phyloP scores from a whole-genome alignment of 345 rosid genomes.

The Chamaenerion angustifolium region DNA sequence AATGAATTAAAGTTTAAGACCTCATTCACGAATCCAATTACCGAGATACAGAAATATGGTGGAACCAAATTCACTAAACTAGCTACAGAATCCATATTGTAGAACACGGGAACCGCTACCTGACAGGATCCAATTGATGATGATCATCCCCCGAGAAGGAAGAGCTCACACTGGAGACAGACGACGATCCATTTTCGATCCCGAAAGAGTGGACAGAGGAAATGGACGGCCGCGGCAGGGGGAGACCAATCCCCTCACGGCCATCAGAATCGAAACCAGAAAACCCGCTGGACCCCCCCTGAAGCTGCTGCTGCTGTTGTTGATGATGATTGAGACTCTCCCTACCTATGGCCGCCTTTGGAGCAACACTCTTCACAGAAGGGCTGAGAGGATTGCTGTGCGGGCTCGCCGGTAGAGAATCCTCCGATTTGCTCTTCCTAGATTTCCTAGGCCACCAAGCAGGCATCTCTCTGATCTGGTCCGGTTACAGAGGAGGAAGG shows the following conservation, averaged over 20 bases:
- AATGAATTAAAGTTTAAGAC: too few species aligned
- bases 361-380: constrained; percentile 14
- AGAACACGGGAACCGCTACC: constrained; percentile 1
- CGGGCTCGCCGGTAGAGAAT: constrained; percentile 7
- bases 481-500: too few species aligned
- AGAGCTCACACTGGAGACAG: constrained; percentile 76
- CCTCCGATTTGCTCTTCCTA: constrained; percentile 27
- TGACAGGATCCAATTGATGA: constrained; percentile 1
- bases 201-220: constrained; percentile 1
- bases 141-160: constrained; percentile 77
- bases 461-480: constrained; percentile 27
- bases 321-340: constrained; percentile 23
- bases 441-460: constrained; percentile 72
- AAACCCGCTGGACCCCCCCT: constrained; percentile 41
- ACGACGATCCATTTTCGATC: constrained; percentile 16
- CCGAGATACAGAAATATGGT: too few species aligned
- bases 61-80: not conserved
- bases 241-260: constrained; percentile 38
- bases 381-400: constrained; percentile 11
- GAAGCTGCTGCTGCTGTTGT: constrained; percentile 14
- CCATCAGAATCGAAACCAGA: constrained; percentile 71
- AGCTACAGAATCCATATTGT: not conserved
- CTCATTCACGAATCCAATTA: too few species aligned
- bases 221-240: constrained; percentile 62
- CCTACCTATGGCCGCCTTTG: constrained; percentile 17